Evolutionary conservation across 768 basidiomycete genomes (phyloP).

Genomic region (Dioszegia crocea): DNA sequence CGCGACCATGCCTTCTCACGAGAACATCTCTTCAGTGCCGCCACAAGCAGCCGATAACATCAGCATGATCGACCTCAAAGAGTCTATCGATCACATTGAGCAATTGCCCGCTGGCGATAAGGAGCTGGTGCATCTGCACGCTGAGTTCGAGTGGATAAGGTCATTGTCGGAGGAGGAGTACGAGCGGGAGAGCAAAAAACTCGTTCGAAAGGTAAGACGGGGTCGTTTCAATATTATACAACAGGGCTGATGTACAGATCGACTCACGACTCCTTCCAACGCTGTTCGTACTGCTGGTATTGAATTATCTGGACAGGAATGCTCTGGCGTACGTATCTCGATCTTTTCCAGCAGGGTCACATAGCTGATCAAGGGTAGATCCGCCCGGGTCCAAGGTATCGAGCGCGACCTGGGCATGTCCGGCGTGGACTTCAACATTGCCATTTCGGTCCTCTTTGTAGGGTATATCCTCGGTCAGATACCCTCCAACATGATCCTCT

Average conservation of each 20-base stretch:
- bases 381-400: conserved; percentile 38
- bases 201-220: neutral
- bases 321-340: conserved; percentile 25
- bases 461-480: conserved; percentile 39
- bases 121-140: neutral
- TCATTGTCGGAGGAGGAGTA: neutral
- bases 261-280: neutral
- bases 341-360: neutral
- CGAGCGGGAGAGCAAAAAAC: neutral
- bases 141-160: neutral
- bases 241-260: neutral
- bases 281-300: neutral
- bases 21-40: neutral
- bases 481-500: conserved; percentile 39
- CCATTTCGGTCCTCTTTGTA: conserved; percentile 39
- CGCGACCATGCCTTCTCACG: neutral
- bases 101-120: neutral
- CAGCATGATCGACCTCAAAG: neutral
- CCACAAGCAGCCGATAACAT: neutral
- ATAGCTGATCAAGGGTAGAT: conserved; percentile 18
- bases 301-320: conserved; percentile 38
- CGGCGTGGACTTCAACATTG: conserved; percentile 26
- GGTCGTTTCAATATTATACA: too few species aligned
- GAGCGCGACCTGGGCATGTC: conserved; percentile 30
- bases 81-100: neutral